Base-by-base conservation (phyloP, 2,329 filamentous ascomycete species). In the Sporothrix variecibatus region DNA sequence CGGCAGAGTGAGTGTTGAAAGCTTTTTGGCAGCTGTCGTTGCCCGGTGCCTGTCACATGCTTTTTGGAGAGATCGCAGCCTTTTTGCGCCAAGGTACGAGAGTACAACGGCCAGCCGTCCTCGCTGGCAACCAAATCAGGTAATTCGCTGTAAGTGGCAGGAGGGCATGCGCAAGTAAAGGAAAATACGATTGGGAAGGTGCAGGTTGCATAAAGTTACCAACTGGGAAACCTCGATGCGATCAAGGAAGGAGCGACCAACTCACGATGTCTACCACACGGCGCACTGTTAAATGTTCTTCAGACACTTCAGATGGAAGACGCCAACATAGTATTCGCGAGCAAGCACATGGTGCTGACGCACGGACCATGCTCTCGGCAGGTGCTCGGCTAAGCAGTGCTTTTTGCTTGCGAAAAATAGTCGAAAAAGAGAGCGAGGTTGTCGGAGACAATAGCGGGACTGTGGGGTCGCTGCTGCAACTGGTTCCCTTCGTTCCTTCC, bases 301-400 rank as follows among this genome's bases (percentile, higher is more conserved):
- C n/a, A 60, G 8, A 17, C 2, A 26, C n/a, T 43, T 43, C 11
- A 67, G 62, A 67, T 46, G 64, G 64, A 67, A 67, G 38, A 12
- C 5, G 26, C 7, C 60, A 28, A 53, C 49, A n/a, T n/a, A 4
- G 15, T 20, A n/a, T 65, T 64, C 31, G 67, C 46, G 17, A 46
- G 46, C 20, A 43, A 70, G 67, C 49, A 43, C 20, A 69, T 60
- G 62, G 62, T 43, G 62, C 49, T 62, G 72, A 69, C 51, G 69
- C 69, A 68, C 69, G 69, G 60, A 73, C 72, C 72, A 73, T 43
- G 31, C 26, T 64, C 31, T 75, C 74, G 74, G 74, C 74, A 75
- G 74, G 73, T 56, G 73, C 51, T 76, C 75, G 75, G 75, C 73
- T 75, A 73, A 73, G 67, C 28, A 51, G 8, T 26, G 40, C 12